These are phyloP conservation scores for Mariannaea sp. DNA, from an alignment of 2,329 filamentous ascomycete genomes.

Conservation along the genomic window DNA sequence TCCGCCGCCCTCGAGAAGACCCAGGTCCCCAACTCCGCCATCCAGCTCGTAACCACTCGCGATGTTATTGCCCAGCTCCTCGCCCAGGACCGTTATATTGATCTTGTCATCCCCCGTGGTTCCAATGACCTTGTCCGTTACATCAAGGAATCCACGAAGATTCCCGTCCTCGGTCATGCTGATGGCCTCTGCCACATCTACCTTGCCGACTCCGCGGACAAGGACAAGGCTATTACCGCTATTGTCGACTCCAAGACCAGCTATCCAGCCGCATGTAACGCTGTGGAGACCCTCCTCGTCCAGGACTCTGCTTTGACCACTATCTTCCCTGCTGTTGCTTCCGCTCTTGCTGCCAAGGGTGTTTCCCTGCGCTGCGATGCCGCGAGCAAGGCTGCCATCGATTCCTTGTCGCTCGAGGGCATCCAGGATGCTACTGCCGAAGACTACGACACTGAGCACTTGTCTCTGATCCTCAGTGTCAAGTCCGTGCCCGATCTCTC, in stretches of 20 bases:
- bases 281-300: constrained; percentile 88
- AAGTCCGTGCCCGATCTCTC: constrained; percentile 73
- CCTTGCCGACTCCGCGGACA: constrained; percentile 77
- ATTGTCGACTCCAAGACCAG: constrained; percentile 91
- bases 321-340: constrained; percentile 72
- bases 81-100: constrained; percentile 82
- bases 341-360: constrained; percentile 73
- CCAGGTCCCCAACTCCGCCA: constrained; percentile 79
- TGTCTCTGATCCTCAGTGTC: constrained; percentile 82
- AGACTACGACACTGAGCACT: constrained; percentile 89
- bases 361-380: constrained; percentile 83
- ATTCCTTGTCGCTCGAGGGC: constrained; percentile 48
- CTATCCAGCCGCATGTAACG: constrained; percentile 96
- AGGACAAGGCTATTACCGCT: constrained; percentile 72
- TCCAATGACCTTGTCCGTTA: constrained; percentile 88
- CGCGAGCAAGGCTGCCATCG: constrained; percentile 67
- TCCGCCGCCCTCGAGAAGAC: constrained; percentile 75
- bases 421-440: constrained; percentile 68
- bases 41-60: constrained; percentile 92
- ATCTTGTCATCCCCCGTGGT: constrained; percentile 91
- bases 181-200: constrained; percentile 92
- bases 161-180: constrained; percentile 94
- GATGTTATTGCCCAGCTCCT: constrained; percentile 91
- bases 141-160: constrained; percentile 89
- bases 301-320: constrained; percentile 71